Conservation (phyloP, 495 filamentous ascomycete genomes). For the Aspergillus heteromorphus region DNA sequence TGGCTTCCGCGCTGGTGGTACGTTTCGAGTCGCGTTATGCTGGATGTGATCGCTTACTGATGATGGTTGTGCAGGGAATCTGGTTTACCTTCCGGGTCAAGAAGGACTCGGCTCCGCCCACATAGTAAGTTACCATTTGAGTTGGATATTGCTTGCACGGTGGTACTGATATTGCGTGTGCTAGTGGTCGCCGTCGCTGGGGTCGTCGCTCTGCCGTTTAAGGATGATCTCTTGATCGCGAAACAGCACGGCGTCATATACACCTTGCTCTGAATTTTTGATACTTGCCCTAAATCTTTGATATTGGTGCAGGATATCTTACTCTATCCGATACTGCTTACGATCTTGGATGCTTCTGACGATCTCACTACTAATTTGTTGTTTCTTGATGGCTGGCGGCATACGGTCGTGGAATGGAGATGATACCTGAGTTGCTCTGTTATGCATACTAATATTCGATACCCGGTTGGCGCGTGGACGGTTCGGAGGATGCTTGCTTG, state of each 20-base stretch:
- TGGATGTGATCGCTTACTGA: background rate
- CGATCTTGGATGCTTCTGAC: too few relatives aligned
- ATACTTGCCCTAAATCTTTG: too few relatives aligned
- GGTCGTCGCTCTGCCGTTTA: conserved; percentile 14
- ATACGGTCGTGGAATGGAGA: too few relatives aligned
- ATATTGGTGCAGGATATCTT: too few relatives aligned
- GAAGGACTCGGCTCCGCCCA: conserved; percentile 10
- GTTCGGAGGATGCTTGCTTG: conserved; percentile 1
- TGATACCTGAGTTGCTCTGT: too few relatives aligned
- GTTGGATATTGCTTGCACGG: background rate
- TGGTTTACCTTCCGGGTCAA: conserved; percentile 40
- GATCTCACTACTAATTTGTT: too few relatives aligned
- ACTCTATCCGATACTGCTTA: too few relatives aligned
- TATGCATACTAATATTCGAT: conserved; percentile 6
- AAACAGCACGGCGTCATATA: too few relatives aligned
- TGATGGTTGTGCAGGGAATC: conserved; percentile 23
- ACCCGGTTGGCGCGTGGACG: conserved; percentile 11
- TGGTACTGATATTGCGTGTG: background rate
- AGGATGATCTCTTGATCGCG: background rate
- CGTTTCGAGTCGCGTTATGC: conserved; percentile 7
- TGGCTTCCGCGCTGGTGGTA: conserved; percentile 52
- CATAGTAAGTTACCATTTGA: conserved; percentile 10
- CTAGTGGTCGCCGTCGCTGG: conserved; percentile 6
- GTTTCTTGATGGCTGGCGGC: too few relatives aligned
- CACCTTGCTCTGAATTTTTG: too few relatives aligned